Base-by-base conservation (phyloP, 1,284 basidiomycete genomes). In the Trametes pubescens region DNA sequence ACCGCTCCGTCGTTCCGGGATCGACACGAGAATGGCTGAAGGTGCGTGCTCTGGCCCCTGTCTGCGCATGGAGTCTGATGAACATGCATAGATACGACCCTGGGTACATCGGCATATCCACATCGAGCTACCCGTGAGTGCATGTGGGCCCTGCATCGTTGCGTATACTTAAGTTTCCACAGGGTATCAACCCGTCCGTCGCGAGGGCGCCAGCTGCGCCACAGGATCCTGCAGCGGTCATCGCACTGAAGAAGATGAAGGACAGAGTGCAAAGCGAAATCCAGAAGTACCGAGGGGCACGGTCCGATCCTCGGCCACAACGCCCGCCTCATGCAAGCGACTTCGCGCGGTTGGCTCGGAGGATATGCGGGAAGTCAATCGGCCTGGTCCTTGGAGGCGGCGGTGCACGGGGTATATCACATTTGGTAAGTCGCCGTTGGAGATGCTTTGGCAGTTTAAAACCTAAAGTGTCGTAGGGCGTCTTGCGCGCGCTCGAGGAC, bases 1-100 rank as follows among this genome's bases (percentile, higher is more conserved):
- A 98, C 73, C 88, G 96, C 38, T 91, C 89, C 35, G 95, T 99
- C 3, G 81, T 87, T 3, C 91, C 96, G 3, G 97, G 98, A 2
- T 96, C 94, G 11, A 99, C 98, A 32, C 87, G 97, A 57, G 92
- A 94, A 75, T 99, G 97, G 97, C 84, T 99, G 51, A 96, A 96
- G 85, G 94, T 94, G 59, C 49, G 79, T 73, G 11, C 10, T 5
- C 24, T 48, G 5, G 5, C 14, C 10, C 26, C 14, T 11, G 24
- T 16, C 24, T 4, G 2, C 22, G 44, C 3, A 13, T 13, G 10
- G 2, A 16, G n/a, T 29, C 49, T 51, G 11, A 38, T 4, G 14
- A 14, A 9, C 32, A 3, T 14, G 22, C 59, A 24, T 70, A 95
- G 93, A 92, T 88, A 73, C 93, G 97, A 53, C 93, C 96, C 18